Conservation (phyloP, 495 filamentous ascomycete species). For the Penicillium samsonianum region DNA sequence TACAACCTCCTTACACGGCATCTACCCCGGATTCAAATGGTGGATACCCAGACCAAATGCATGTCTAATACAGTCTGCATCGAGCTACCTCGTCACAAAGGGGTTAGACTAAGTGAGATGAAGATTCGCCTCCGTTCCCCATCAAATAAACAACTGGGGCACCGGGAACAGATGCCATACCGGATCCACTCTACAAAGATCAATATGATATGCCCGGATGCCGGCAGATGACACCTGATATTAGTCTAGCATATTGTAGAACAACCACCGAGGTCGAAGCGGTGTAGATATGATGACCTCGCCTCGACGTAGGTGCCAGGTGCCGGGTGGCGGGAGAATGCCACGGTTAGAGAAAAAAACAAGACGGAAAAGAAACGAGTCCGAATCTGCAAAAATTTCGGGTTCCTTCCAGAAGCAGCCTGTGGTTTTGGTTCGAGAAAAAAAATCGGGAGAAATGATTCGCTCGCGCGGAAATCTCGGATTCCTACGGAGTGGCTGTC, state of each 20-base stretch:
- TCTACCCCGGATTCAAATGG: slow-evolving; percentile 20
- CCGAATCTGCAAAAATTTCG: neutral
- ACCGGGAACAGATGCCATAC: neutral
- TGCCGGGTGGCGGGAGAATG: slow-evolving; percentile 2
- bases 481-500: too few species aligned
- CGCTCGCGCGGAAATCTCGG: neutral
- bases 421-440: neutral
- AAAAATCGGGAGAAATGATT: neutral
- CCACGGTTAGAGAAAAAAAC: neutral
- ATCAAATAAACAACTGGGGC: slow-evolving; percentile 26
- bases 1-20: slow-evolving; percentile 3
- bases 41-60: neutral
- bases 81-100: neutral
- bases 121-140: slow-evolving; percentile 19
- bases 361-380: neutral
- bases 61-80: neutral
- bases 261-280: too few species aligned
- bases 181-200: slow-evolving; percentile 17
- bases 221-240: neutral
- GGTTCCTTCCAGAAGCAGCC: neutral
- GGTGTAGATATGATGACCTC: slow-evolving; percentile 1
- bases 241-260: neutral
- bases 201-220: neutral
- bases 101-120: neutral
- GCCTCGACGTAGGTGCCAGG: neutral